Evolutionary conservation across 1,284 basidiomycete genomes (phyloP).

Genomic region (Malassezia dermatis): DNA sequence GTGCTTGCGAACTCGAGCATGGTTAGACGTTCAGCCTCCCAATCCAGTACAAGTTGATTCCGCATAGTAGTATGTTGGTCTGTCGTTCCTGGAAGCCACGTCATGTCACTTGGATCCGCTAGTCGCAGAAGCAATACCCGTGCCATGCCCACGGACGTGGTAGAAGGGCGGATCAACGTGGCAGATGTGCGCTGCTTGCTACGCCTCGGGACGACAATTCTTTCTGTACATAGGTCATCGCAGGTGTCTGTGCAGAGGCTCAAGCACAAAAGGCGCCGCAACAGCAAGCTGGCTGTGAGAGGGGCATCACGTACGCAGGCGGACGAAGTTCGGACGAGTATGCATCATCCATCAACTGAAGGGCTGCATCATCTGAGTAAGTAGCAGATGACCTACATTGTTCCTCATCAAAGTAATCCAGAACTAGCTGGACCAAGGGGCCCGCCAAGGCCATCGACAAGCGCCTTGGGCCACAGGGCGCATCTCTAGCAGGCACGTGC

Average conservation of each 20-base stretch:
- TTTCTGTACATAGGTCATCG: not conserved
- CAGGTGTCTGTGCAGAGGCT: slow-evolving; percentile 1
- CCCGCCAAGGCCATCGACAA: not conserved
- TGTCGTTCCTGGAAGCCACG: not conserved
- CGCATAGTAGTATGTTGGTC: not conserved
- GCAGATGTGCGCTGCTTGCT: not conserved
- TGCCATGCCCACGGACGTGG: not conserved
- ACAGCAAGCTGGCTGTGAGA: not conserved
- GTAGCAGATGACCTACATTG: slow-evolving; percentile 6
- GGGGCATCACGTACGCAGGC: not conserved
- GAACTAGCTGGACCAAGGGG: slow-evolving; percentile 12
- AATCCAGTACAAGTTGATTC: not conserved
- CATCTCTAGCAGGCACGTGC: not conserved
- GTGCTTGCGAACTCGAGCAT: not conserved
- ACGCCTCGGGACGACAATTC: not conserved
- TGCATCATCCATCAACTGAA: slow-evolving; percentile 6
- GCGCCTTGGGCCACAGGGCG: not conserved
- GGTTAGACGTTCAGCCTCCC: not conserved
- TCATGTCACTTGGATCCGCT: not conserved
- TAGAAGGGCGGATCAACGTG: not conserved
- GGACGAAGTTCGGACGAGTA: not conserved
- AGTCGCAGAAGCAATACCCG: not conserved
- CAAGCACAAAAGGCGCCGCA: slow-evolving; percentile 6
- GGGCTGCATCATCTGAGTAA: slow-evolving; percentile 11
- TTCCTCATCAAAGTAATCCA: slow-evolving; percentile 16